Evolutionary conservation across 1,284 basidiomycete genomes (phyloP).

Genomic region (Amylostereum chailletii): DNA sequence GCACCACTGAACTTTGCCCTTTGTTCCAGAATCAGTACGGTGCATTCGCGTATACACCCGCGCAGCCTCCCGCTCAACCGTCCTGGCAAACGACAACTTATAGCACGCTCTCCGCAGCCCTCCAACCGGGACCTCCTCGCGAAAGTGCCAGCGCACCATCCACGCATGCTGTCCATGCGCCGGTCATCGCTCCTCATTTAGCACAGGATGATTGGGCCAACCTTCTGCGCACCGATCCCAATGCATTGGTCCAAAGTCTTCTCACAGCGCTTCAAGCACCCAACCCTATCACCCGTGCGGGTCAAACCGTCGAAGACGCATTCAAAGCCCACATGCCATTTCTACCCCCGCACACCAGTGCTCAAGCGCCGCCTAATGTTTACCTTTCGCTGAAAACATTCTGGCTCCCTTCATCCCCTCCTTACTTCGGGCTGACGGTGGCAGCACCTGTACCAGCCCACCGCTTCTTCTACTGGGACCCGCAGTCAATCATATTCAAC

Average conservation of each 20-base stretch:
- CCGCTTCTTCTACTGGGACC: conserved; percentile 73
- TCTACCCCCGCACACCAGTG: conserved; percentile 19
- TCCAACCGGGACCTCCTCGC: conserved; percentile 13
- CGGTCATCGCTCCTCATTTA: conserved; percentile 42
- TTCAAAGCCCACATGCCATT: conserved; percentile 54
- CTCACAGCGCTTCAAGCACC: conserved; percentile 47
- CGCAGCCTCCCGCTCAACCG: conserved; percentile 8
- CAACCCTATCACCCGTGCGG: conserved; percentile 45
- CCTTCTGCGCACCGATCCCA: conserved; percentile 41
- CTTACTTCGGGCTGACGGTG: conserved; percentile 67
- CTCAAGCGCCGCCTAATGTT: conserved; percentile 40
- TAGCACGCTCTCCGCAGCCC: conserved; percentile 13
- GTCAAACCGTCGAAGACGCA: conserved; percentile 58
- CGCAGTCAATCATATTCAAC: conserved; percentile 66
- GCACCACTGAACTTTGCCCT: neutral
- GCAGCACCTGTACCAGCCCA: conserved; percentile 62
- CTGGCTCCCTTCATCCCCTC: conserved; percentile 67
- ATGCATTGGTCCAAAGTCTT: conserved; percentile 45
- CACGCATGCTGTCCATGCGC: conserved; percentile 19
- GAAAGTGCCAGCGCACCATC: conserved; percentile 12
- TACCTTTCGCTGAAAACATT: conserved; percentile 71
- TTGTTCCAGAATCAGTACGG: conserved; percentile 6
- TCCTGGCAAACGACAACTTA: conserved; percentile 10
- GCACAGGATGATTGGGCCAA: conserved; percentile 54
- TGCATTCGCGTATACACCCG: conserved; percentile 8